Conservation (phyloP, 192 early-diverging fungal species). For the Coemansia sp. region DNA sequence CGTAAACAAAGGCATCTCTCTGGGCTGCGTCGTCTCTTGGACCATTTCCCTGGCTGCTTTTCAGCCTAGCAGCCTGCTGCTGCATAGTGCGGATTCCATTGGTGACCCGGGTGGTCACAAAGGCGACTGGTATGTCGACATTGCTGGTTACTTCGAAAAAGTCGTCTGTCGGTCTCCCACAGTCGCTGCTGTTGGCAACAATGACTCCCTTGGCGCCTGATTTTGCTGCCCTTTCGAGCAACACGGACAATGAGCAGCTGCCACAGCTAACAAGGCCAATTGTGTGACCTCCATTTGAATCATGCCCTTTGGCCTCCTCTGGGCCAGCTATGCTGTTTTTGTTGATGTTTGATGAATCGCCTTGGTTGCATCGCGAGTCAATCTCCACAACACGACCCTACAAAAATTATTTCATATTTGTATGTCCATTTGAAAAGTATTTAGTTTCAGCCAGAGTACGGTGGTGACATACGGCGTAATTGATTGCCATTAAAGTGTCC, state of each 20-base stretch:
- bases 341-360: background rate
- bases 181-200: slow-evolving; percentile 43
- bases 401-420: background rate
- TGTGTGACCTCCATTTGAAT: slow-evolving; percentile 7
- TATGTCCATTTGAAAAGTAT: background rate
- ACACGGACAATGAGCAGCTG: slow-evolving; percentile 32
- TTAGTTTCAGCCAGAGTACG: background rate
- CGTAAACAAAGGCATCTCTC: slow-evolving; percentile 30
- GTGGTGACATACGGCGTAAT: background rate
- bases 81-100: slow-evolving; percentile 31
- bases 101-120: slow-evolving; percentile 33
- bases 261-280: slow-evolving; percentile 48
- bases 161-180: slow-evolving; percentile 34
- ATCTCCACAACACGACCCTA: slow-evolving; percentile 45
- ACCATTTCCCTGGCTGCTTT: background rate
- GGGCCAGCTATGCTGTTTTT: background rate
- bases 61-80: slow-evolving; percentile 8
- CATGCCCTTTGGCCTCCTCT: background rate
- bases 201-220: slow-evolving; percentile 33
- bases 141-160: slow-evolving; percentile 35
- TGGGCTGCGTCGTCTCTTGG: slow-evolving; percentile 2
- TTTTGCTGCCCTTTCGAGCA: slow-evolving; percentile 27
- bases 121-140: slow-evolving; percentile 35
- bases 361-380: slow-evolving; percentile 15
- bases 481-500: background rate